Evolutionary conservation across 2,329 filamentous ascomycete species (phyloP).

Genomic region (Penicillium frequentans): DNA sequence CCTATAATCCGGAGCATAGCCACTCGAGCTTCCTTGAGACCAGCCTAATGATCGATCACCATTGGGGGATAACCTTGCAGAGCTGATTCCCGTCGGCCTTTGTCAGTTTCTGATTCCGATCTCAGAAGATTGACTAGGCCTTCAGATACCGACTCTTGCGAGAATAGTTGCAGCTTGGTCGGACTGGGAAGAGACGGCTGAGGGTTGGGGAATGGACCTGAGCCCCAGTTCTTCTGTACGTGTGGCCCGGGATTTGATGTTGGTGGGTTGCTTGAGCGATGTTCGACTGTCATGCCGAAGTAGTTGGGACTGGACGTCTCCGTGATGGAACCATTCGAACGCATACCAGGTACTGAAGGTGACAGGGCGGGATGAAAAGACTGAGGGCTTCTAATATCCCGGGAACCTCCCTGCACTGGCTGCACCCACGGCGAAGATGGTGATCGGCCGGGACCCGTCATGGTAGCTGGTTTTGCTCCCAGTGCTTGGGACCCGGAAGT

Average conservation of each 20-base stretch:
- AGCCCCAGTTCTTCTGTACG: constrained; percentile 69
- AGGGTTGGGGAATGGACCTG: constrained; percentile 66
- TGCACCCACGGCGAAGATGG: constrained; percentile 35
- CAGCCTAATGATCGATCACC: background rate
- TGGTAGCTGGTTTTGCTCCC: constrained; percentile 25
- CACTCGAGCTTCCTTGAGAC: background rate
- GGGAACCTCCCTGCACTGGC: constrained; percentile 20
- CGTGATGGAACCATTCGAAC: constrained; percentile 12
- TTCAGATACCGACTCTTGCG: constrained; percentile 76
- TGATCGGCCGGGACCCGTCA: constrained; percentile 34
- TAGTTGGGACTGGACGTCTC: constrained; percentile 72
- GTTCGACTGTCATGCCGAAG: constrained; percentile 73
- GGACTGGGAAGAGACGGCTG: constrained; percentile 63
- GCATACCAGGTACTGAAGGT: constrained; percentile 21
- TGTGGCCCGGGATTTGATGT: constrained; percentile 61
- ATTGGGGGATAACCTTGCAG: constrained; percentile 20
- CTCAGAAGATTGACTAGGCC: constrained; percentile 72
- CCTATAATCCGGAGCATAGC: background rate
- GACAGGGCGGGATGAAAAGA: constrained; percentile 20
- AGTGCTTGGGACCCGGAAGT: constrained; percentile 7
- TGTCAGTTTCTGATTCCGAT: constrained; percentile 20
- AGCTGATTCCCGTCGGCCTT: constrained; percentile 19
- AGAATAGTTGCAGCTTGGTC: constrained; percentile 19
- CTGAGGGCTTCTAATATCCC: constrained; percentile 13
- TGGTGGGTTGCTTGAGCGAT: constrained; percentile 55